Evolutionary conservation across 1,284 basidiomycete genomes (phyloP).

Genomic region (Salmacisia buchloeana): DNA sequence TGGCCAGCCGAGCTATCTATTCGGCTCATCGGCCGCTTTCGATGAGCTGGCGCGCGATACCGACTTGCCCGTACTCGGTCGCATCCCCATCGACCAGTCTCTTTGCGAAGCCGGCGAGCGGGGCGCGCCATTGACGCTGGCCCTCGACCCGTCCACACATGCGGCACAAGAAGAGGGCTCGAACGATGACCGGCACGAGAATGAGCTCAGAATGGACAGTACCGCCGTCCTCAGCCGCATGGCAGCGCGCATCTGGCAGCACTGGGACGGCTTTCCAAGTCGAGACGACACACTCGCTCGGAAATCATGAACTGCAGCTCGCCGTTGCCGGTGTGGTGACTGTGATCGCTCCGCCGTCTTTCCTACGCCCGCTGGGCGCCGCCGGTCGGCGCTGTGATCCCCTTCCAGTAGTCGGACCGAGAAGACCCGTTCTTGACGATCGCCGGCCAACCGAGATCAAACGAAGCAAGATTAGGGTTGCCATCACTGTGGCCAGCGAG

Average conservation of each 20-base stretch:
- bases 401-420: too few species aligned
- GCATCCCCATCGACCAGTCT: conserved; percentile 72
- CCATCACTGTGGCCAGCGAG: too few species aligned
- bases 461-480: too few species aligned
- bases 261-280: too few species aligned
- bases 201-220: background rate
- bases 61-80: conserved; percentile 67
- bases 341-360: too few species aligned
- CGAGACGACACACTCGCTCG: too few species aligned
- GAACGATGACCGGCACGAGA: background rate
- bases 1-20: conserved; percentile 63
- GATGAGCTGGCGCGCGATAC: conserved; percentile 62
- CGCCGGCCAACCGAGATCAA: too few species aligned
- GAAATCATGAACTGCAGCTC: too few species aligned
- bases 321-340: too few species aligned
- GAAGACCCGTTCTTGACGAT: too few species aligned
- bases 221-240: background rate
- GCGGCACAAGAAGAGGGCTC: background rate
- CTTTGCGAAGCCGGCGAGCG: conserved; percentile 72
- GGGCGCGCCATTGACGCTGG: conserved; percentile 59
- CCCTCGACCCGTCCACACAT: background rate
- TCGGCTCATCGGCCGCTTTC: conserved; percentile 69
- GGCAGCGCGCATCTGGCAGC: background rate
- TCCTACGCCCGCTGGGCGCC: too few species aligned
- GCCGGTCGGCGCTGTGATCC: too few species aligned